Evolutionary conservation across 2,329 filamentous ascomycete genomes (phyloP), one percentile per base, ranked within the genome.

Genomic region (Microsporum canis): DNA sequence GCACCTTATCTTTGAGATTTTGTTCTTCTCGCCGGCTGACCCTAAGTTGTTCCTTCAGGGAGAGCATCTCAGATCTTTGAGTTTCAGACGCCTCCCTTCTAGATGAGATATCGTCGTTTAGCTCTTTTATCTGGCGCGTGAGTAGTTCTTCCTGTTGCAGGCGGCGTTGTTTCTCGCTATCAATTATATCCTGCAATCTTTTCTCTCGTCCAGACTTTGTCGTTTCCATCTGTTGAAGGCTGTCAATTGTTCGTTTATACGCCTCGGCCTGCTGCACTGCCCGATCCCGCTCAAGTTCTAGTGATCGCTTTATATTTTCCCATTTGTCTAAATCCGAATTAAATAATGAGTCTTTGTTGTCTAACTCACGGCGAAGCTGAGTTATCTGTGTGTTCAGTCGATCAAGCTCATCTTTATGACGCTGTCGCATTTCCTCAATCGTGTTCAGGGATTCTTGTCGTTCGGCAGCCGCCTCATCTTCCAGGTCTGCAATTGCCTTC

Each of bases 271-370:
- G 84, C 67, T 89, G 84, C 68, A 89, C 85, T 0, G 85, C 84
- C 61, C 82, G 81, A 57, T 84, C 80, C 60, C 83, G 83, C 66
- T 89, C 84, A 1, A 84, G 79, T 67, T 88, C 82, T 0, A 91
- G 75, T 45, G 80, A 81, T 38, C 83, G 82, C 67, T 80, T 85
- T 68, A 86, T 83, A 5, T 80, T 82, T 59, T 88, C 84, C 87
- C 87, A 90, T 67, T 85, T 84, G 64, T 89, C 87, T 70, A 82
- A 83, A 67, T 89, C 85, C 61, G 86, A 83, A 62, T 86, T 84
- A 73, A 87, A 86, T 41, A 87, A 78, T 56, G 85, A 86, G 66
- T 89, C 84, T 65, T 85, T 88, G 66, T 88, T 84, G 65, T 84
- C 82, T 36, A 88, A 79, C 64, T 87, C 82, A 23, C 84, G 81